Base-by-base conservation (phyloP, 2,329 filamentous ascomycete species). In the Colletotrichum plurivorum region DNA sequence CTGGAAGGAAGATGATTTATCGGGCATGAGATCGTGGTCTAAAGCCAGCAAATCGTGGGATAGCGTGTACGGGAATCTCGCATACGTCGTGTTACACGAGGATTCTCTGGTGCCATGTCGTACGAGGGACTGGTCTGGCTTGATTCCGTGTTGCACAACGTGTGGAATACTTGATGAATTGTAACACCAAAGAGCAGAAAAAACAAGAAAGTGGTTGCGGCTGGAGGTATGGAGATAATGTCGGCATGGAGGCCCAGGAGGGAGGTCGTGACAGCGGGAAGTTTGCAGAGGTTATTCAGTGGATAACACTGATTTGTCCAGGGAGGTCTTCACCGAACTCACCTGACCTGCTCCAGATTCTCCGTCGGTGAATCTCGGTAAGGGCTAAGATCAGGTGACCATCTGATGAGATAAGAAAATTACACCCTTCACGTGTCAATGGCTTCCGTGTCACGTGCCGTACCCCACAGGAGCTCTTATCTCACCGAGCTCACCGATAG, bases 401-500 rank as follows among this genome's bases (percentile, higher is more conserved):
- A 3, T 0, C 0, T 8, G 46, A 48, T 64, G 39, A 71, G 18
- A 55, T 60, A 41, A 49, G 18, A 2, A n/a, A 2, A n/a, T 4
- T 6, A 2, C 16, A 4, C 22, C 4, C 22, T 25, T 25, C 22
- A 25, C 22, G 22, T 25, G 22, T 25, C 22, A 25, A 5, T 1
- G 4, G 22, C 4, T 22, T 22, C 22, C 4, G 22, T 22, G 22
- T 49, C 54, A 66, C 49, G 43, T 66, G 54, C n/a, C 0, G 0
- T 1, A 12, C 10, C 25, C 66, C 62, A 60, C 62, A 66, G 13
- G 16, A 69, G 66, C 66, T 69, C 6, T 18, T 16, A 25, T 1
- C 31, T 71, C 63, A 69, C 70, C 68, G 63, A 61, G 15, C 48
- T 70, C 68, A 71, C 70, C 70, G 68, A 68, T 41, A 60, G 22